Conservation (phyloP, 1,284 basidiomycete species). For the Tilletia indica region DNA sequence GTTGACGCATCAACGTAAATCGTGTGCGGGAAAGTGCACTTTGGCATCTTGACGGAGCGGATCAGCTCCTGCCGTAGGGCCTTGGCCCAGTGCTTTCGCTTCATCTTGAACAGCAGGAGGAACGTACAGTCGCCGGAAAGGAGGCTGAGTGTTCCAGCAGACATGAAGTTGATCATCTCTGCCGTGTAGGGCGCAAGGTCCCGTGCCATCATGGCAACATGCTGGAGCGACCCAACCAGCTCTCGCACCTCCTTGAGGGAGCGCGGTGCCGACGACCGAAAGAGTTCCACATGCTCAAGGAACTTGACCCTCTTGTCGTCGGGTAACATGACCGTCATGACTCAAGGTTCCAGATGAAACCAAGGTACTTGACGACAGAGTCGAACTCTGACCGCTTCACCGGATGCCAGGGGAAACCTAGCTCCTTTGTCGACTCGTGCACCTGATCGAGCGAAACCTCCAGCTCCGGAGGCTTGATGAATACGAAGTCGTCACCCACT, state of each 20-base stretch:
- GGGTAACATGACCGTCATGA: background rate
- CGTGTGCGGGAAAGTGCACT: background rate
- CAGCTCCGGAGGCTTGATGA: background rate
- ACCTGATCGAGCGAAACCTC: background rate
- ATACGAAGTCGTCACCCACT: conserved; percentile 12
- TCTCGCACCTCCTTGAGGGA: background rate
- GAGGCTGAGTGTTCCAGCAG: background rate
- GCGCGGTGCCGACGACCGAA: background rate
- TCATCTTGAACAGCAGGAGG: no score
- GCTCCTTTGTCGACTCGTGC: background rate
- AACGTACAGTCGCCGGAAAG: no score
- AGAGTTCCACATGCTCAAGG: background rate
- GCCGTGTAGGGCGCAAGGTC: background rate
- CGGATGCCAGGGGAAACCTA: background rate
- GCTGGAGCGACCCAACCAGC: background rate
- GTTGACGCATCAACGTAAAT: background rate
- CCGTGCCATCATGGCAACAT: background rate
- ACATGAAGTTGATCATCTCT: background rate
- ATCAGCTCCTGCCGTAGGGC: no score
- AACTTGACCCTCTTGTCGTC: background rate
- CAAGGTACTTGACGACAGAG: background rate
- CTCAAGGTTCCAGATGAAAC: background rate
- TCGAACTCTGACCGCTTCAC: background rate
- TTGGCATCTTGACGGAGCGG: no score
- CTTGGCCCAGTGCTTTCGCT: no score